Evolutionary conservation across 2,329 filamentous ascomycete genomes (phyloP).

Genomic region (Claviceps capensis): DNA sequence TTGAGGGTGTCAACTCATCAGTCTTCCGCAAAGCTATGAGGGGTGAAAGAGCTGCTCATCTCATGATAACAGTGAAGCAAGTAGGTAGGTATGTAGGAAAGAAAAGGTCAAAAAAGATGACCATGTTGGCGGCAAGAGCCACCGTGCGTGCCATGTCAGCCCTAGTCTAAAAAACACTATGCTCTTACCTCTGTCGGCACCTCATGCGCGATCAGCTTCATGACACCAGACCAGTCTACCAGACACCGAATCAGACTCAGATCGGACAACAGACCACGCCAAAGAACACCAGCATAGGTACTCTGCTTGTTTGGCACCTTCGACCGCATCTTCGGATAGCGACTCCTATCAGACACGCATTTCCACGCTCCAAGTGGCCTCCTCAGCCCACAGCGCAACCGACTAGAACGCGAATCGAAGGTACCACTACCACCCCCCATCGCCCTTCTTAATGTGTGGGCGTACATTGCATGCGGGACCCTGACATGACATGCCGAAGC

Average conservation of each 20-base stretch:
- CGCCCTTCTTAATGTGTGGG: background rate
- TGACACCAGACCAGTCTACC: too few species aligned
- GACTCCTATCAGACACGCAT: background rate
- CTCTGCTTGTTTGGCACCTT: background rate
- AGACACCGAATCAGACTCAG: too few species aligned
- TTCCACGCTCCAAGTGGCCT: background rate
- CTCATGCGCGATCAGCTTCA: too few species aligned
- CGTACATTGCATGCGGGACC: background rate
- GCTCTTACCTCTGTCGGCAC: too few species aligned
- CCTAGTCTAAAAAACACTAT: too few species aligned
- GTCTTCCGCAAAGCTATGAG: background rate
- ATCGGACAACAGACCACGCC: background rate
- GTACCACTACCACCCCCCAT: background rate
- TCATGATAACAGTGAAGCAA: background rate
- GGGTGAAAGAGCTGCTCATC: background rate
- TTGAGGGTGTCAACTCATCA: background rate
- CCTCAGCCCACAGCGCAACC: background rate
- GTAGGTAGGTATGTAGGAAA: background rate
- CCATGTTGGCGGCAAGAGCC: background rate
- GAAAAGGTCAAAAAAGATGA: too few species aligned
- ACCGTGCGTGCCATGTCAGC: background rate
- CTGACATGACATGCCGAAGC: constrained; percentile 1
- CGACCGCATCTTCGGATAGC: background rate
- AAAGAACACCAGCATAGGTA: background rate
- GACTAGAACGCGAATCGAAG: background rate